Evolutionary conservation across 768 basidiomycete genomes (phyloP).

Genomic region (Mycena leptocephala): DNA sequence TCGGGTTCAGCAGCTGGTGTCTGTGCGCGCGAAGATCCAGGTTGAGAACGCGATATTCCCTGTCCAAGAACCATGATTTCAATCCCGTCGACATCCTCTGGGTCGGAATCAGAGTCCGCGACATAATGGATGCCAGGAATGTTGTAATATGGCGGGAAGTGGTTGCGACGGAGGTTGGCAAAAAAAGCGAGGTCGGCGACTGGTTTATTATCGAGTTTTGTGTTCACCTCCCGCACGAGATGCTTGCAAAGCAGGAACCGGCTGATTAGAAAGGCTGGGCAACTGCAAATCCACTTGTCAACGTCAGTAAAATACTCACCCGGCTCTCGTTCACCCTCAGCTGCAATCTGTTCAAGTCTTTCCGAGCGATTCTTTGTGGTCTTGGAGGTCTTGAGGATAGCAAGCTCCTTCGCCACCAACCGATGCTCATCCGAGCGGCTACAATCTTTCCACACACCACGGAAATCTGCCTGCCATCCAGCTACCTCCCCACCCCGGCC

Average conservation of each 20-base stretch:
- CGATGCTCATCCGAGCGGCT: no score
- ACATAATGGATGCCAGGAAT: slow-evolving; percentile 2
- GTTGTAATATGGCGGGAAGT: slow-evolving; percentile 29
- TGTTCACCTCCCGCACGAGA: slow-evolving; percentile 33
- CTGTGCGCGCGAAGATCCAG: not conserved
- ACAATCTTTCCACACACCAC: no score
- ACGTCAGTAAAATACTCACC: slow-evolving; percentile 34
- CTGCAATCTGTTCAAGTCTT: no score
- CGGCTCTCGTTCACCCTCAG: no score
- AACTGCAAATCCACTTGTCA: slow-evolving; percentile 36
- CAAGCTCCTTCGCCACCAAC: no score
- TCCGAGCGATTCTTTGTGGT: no score
- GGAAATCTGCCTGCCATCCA: no score
- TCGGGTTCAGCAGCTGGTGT: not conserved
- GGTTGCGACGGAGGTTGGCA: slow-evolving; percentile 9
- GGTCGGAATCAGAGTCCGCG: not conserved
- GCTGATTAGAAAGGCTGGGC: not conserved
- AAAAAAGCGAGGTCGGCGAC: slow-evolving; percentile 29
- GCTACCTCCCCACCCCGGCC: no score
- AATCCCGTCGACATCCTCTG: not conserved
- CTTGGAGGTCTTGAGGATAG: no score
- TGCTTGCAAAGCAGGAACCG: slow-evolving; percentile 40
- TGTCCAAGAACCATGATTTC: not conserved
- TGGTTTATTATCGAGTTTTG: slow-evolving; percentile 27
- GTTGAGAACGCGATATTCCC: no score